These are phyloP conservation scores for Thermothielavioides terrestris DNA, from an alignment of 495 filamentous ascomycete genomes.

Conservation along the genomic window DNA sequence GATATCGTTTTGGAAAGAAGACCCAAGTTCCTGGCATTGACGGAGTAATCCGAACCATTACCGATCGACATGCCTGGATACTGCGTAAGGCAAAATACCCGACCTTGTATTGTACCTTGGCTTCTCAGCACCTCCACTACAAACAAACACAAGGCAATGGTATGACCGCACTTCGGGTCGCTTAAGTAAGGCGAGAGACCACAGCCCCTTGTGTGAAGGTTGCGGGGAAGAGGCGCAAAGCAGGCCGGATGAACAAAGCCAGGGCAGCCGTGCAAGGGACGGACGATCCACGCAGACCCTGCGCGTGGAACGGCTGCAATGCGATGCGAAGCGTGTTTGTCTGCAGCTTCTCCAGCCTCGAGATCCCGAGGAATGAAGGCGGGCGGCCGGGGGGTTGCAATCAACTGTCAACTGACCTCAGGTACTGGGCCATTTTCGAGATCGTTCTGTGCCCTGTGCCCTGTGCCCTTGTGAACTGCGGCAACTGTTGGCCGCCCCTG, in stretches of 20 bases:
- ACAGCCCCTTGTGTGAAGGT: neutral
- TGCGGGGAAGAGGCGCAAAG: neutral
- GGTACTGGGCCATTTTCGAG: conserved; percentile 1
- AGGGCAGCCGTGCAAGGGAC: neutral
- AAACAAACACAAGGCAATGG: too few species aligned
- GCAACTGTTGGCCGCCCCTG: neutral
- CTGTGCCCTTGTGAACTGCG: conserved; percentile 1
- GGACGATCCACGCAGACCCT: neutral
- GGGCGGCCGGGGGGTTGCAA: neutral
- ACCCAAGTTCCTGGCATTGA: too few species aligned
- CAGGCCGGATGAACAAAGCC: neutral
- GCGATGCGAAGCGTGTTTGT: neutral
- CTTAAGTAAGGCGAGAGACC: too few species aligned
- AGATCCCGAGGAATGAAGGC: neutral
- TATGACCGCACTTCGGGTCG: too few species aligned
- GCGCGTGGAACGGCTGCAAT: neutral
- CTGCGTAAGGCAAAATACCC: too few species aligned
- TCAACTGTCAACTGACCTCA: too few species aligned
- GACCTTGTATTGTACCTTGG: too few species aligned
- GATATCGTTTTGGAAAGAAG: too few species aligned
- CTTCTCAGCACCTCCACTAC: too few species aligned
- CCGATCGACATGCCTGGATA: too few species aligned
- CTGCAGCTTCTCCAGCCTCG: neutral
- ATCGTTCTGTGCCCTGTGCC: conserved; percentile 7
- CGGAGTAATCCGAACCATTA: too few species aligned